Evolutionary conservation across 2,329 filamentous ascomycete species (phyloP).

Genomic region (Incumbomyces lentus): DNA sequence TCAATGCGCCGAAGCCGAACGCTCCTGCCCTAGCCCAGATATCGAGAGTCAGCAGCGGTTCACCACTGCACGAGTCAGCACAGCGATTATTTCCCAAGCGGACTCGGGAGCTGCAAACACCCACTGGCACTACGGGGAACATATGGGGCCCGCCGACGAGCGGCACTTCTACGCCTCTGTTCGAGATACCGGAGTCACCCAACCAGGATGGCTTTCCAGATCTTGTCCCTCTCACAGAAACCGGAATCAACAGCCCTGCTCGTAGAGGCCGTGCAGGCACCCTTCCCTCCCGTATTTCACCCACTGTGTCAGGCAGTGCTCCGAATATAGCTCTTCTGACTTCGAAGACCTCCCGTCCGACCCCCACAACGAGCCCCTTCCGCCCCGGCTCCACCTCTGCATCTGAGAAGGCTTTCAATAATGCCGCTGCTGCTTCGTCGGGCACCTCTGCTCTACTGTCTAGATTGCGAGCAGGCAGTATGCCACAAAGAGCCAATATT

Average conservation of each 20-base stretch:
- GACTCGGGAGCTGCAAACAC: slow-evolving; percentile 94
- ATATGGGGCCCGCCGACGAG: slow-evolving; percentile 94
- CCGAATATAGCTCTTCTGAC: slow-evolving; percentile 47
- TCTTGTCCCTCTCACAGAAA: slow-evolving; percentile 61
- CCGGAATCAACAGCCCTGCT: slow-evolving; percentile 53
- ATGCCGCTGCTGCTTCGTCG: slow-evolving; percentile 31
- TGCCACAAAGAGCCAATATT: slow-evolving; percentile 76
- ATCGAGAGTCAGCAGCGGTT: slow-evolving; percentile 72
- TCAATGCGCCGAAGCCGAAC: slow-evolving; percentile 29
- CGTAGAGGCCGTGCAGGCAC: slow-evolving; percentile 85
- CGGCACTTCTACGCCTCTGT: slow-evolving; percentile 88
- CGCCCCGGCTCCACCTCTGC: slow-evolving; percentile 45
- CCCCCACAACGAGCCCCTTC: slow-evolving; percentile 79
- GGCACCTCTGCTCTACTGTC: slow-evolving; percentile 66
- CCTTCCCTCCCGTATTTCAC: slow-evolving; percentile 87
- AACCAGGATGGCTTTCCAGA: slow-evolving; percentile 88
- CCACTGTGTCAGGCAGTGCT: slow-evolving; percentile 52
- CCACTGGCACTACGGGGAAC: slow-evolving; percentile 72
- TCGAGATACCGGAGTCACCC: slow-evolving; percentile 94
- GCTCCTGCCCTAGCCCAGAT: slow-evolving; percentile 23
- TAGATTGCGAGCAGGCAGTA: slow-evolving; percentile 79
- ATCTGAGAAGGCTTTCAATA: slow-evolving; percentile 26
- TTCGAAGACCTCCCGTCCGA: slow-evolving; percentile 72
- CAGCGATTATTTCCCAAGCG: slow-evolving; percentile 81
- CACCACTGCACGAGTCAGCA: slow-evolving; percentile 86